A percentile compares a stretch with the other conserved stretches of the same genome.
Evolutionary conservation across 2,329 filamentous ascomycete genomes (phyloP).

Genomic region (Gremmenia infestans): DNA sequence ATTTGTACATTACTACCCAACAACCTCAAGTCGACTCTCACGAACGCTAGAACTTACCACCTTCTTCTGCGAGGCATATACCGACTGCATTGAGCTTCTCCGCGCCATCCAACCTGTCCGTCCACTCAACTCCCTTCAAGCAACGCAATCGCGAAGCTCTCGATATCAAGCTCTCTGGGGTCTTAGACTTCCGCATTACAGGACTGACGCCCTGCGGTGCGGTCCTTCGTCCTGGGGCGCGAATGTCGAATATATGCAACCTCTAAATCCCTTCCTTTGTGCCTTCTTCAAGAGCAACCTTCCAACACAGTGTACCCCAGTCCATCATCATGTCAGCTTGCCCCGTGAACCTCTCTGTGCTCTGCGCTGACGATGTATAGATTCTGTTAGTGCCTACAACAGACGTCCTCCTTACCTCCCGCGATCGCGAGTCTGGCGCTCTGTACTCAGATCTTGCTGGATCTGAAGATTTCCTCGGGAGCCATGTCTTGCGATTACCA

Average conservation of each 20-base stretch:
- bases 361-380: slow-evolving; percentile 32
- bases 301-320: slow-evolving; percentile 82
- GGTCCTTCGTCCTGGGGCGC: slow-evolving; percentile 24
- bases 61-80: not conserved
- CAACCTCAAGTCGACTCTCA: not conserved
- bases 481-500: slow-evolving; percentile 89
- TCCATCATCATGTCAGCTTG: slow-evolving; percentile 70
- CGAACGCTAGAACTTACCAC: not conserved
- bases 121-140: not conserved
- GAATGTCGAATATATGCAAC: slow-evolving; percentile 73
- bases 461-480: slow-evolving; percentile 91
- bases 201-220: slow-evolving; percentile 22
- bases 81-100: not conserved
- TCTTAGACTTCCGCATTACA: slow-evolving; percentile 14
- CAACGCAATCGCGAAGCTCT: not conserved
- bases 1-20: not conserved
- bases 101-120: not conserved
- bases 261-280: slow-evolving; percentile 96
- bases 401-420: slow-evolving; percentile 81
- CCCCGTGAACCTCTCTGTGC: not conserved
- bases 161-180: not conserved
- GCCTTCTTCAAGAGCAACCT: slow-evolving; percentile 98
- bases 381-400: slow-evolving; percentile 91
- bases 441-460: slow-evolving; percentile 74
- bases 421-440: slow-evolving; percentile 79